Conservation (phyloP, 257 asterid species). For the Gardenia jasminoides region DNA sequence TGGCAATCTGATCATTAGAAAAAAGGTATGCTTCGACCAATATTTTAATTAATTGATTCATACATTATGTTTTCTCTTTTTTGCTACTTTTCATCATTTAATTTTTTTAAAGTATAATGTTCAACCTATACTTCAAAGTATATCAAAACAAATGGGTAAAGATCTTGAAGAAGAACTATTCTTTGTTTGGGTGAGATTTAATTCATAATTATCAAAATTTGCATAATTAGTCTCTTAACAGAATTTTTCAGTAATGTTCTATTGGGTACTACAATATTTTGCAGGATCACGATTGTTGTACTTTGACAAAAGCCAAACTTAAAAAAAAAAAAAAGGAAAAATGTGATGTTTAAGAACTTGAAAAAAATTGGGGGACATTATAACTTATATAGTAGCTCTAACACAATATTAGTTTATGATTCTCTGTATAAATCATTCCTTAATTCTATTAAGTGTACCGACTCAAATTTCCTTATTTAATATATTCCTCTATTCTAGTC, state of each 20-base stretch:
- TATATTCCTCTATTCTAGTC: not conserved
- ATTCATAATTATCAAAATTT: not conserved
- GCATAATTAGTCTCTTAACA: not conserved
- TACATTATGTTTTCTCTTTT: too few relatives aligned
- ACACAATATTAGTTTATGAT: conserved; percentile 1
- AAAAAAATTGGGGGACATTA: not conserved
- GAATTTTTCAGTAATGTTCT: not conserved
- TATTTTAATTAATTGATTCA: too few relatives aligned
- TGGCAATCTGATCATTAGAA: too few relatives aligned
- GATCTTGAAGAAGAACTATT: too few relatives aligned
- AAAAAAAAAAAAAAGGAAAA: not conserved
- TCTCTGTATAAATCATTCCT: not conserved
- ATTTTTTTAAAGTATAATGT: too few relatives aligned
- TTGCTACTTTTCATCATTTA: too few relatives aligned
- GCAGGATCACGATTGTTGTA: not conserved
- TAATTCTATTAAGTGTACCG: conserved; percentile 1
- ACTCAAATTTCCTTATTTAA: not conserved
- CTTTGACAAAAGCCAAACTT: not conserved
- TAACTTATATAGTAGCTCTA: not conserved
- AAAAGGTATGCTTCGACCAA: too few relatives aligned
- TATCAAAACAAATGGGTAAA: too few relatives aligned
- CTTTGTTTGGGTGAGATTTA: conserved; percentile 1
- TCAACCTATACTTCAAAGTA: too few relatives aligned
- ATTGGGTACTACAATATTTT: not conserved
- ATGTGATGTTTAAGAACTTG: not conserved